A percentile compares a stretch with the other conserved stretches of the same genome.
phyloP scores from a whole-genome alignment of 345 rosid species.

The Nasturtium officinale region DNA sequence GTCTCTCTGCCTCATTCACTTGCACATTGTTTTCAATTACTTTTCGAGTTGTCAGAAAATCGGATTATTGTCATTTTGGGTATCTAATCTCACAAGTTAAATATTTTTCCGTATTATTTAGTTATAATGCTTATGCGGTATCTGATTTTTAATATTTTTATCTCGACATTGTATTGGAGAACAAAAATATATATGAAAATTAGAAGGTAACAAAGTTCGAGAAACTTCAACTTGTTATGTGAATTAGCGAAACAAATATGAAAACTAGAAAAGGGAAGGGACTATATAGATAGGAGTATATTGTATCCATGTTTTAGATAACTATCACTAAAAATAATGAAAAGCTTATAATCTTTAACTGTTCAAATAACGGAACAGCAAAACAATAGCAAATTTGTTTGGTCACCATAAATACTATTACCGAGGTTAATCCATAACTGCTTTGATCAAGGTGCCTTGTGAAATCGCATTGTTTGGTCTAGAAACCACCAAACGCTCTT shows the following conservation, averaged over 20 bases:
- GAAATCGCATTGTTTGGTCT: constrained; percentile 3
- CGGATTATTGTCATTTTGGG: not conserved
- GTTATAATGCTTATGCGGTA: not conserved
- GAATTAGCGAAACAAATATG: no score
- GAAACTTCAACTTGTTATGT: no score
- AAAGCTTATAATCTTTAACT: not conserved
- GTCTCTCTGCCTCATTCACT: constrained; percentile 1
- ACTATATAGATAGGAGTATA: not conserved
- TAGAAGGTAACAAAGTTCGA: no score
- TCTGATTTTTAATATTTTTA: not conserved
- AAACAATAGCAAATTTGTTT: no score
- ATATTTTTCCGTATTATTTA: not conserved
- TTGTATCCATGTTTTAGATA: not conserved
- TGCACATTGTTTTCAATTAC: constrained; percentile 19
- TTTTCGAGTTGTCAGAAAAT: constrained; percentile 8
- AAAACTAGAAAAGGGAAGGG: no score
- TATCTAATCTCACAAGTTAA: not conserved
- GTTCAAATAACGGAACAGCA: not conserved
- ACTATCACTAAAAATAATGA: not conserved
- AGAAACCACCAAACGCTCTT: not conserved
- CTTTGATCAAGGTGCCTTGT: not conserved
- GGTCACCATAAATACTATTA: no score
- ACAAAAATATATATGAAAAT: no score
- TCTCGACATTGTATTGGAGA: no score
- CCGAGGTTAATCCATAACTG: not conserved